Percentiles rank a stretch among this genome's conserved stretches.
phyloP scores from a whole-genome alignment of 441 rosid genomes.

The Mallotus japonicus region DNA sequence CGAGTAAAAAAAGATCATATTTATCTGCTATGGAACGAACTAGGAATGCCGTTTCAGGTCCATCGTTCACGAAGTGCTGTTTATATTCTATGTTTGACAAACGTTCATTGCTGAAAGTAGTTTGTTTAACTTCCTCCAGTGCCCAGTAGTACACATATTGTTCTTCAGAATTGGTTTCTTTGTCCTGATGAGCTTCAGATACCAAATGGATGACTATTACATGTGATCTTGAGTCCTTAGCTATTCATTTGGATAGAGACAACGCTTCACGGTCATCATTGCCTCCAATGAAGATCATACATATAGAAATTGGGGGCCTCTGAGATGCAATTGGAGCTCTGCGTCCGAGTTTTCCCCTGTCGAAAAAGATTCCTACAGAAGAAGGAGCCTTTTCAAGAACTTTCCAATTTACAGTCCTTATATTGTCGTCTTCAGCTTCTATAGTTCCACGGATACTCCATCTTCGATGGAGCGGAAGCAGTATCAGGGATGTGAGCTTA shows the following conservation, averaged over 20 bases:
- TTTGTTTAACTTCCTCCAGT: too few relatives aligned
- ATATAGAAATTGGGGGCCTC: neutral
- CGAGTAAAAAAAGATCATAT: slow-evolving; percentile 37
- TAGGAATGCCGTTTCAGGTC: slow-evolving; percentile 25
- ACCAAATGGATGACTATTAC: neutral
- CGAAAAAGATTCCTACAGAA: neutral
- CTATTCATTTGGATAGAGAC: neutral
- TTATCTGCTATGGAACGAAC: slow-evolving; percentile 33
- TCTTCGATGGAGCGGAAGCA: neutral
- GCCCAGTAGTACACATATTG: too few relatives aligned
- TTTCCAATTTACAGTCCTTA: neutral
- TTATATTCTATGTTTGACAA: too few relatives aligned
- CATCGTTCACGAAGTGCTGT: slow-evolving; percentile 29
- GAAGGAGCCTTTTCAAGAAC: neutral
- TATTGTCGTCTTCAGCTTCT: neutral
- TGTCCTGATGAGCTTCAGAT: too few relatives aligned
- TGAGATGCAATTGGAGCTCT: neutral
- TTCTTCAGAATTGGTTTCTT: too few relatives aligned
- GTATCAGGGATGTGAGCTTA: neutral
- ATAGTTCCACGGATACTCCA: neutral
- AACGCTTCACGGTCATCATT: neutral
- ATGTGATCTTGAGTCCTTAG: neutral
- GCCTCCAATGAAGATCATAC: neutral
- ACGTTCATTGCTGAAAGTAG: too few relatives aligned
- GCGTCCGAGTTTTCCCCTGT: neutral